Evolutionary conservation across 2,329 filamentous ascomycete genomes (phyloP), one percentile per base, ranked within the genome.

Genomic region (Fusarium xyrophilum): DNA sequence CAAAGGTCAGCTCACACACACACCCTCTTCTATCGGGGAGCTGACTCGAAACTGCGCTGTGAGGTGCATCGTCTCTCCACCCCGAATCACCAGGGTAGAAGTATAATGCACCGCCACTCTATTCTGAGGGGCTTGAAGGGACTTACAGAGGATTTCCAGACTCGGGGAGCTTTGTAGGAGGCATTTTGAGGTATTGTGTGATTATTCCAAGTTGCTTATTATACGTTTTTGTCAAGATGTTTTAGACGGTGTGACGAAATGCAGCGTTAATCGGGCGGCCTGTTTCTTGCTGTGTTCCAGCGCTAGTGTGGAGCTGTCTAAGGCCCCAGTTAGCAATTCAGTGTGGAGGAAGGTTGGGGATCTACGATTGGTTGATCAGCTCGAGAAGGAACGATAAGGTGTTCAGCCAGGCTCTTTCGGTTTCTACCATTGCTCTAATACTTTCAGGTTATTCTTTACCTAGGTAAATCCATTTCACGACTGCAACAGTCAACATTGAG

Each of bases 121-220:
- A 7, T 46, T 38, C 32, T 44, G 59, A 30, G 60, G 36, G 48
- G 12, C 14, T 42, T 23, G 33, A 14, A 10, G 50, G 23, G 21
- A 80, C 82, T 74, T 77, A 84, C 82, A 84, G 76, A 42, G 82
- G 82, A 62, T 84, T 84, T 38, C 82, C 82, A 33, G 81, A 83
- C 63, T 79, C 79, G 53, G 82, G 82, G 30, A 84, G 77, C 68
- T 82, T 74, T 15, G 82, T 84, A 14, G 82, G 81, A 68, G 82
- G 74, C 82, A 84, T 83, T 42, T 54, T 69, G 56, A 33, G 38
- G 27, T 27, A 46, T 51, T 21, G 48, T 25, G 23, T 32, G 48
- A 32, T 38, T 36, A 21, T 23, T 21, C 19, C 21, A 52, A 52
- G 46, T 33, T 14, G 43, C 36, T 36, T 47, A 10, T 36, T 47